These are phyloP conservation scores for Artemisia annua DNA, from an alignment of 129 eudicot species.

Conservation along the genomic window DNA sequence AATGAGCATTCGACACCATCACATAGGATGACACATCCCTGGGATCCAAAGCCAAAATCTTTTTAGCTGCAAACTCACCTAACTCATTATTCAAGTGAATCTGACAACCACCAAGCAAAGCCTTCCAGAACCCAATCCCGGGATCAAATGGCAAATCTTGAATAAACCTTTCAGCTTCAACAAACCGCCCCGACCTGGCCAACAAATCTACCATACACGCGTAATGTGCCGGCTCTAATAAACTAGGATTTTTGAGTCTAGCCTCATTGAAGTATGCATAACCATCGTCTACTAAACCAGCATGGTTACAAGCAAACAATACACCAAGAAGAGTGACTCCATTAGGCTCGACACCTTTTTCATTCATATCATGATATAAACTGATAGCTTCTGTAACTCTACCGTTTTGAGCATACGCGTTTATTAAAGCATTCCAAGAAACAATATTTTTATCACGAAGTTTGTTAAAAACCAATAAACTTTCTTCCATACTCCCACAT, in stretches of 20 bases:
- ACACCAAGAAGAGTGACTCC: constrained; percentile 67
- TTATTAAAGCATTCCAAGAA: constrained; percentile 76
- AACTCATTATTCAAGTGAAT: constrained; percentile 54
- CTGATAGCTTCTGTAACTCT: constrained; percentile 45
- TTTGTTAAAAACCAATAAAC: constrained; percentile 48
- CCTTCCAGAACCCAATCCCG: constrained; percentile 80
- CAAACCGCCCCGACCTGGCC: constrained; percentile 68
- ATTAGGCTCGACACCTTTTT: constrained; percentile 44
- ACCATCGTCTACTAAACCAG: constrained; percentile 59
- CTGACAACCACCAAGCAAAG: constrained; percentile 78
- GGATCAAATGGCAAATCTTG: constrained; percentile 73
- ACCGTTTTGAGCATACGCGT: constrained; percentile 74
- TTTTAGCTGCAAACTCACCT: constrained; percentile 56
- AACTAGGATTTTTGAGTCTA: constrained; percentile 37
- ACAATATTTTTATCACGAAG: constrained; percentile 48
- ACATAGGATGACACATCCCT: constrained; percentile 67
- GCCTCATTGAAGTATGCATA: constrained; percentile 50
- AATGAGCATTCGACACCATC: constrained; percentile 80
- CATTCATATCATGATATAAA: constrained; percentile 39
- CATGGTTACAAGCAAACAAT: constrained; percentile 67
- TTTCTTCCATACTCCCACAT: constrained; percentile 81
- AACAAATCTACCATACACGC: constrained; percentile 74
- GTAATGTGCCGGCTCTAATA: constrained; percentile 60
- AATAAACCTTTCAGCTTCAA: constrained; percentile 62
- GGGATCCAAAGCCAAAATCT: constrained; percentile 71